Conservation (phyloP, 2,329 filamentous ascomycete genomes). For the Oidium heveae region DNA sequence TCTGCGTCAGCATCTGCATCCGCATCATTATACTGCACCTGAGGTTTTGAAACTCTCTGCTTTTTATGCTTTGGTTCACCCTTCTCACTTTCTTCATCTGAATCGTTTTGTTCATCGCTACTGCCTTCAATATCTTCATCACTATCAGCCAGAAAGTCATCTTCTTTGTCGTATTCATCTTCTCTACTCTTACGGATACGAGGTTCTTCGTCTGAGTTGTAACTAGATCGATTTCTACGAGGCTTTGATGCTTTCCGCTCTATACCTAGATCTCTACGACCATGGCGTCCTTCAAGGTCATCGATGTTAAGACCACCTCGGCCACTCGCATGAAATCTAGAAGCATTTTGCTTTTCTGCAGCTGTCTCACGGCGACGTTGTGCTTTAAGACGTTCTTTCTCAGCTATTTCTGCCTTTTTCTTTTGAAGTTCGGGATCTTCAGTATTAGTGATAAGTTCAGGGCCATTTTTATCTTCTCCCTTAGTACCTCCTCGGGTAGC, state of each 20-base stretch:
- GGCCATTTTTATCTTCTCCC: slow-evolving; percentile 27
- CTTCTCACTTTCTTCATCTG: slow-evolving; percentile 22
- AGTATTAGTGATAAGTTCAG: slow-evolving; percentile 43
- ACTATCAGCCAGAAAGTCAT: slow-evolving; percentile 53
- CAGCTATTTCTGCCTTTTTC: slow-evolving; percentile 45
- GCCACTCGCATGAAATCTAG: slow-evolving; percentile 17
- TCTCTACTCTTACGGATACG: slow-evolving; percentile 32
- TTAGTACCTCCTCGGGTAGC: slow-evolving; percentile 29
- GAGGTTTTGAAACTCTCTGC: slow-evolving; percentile 12
- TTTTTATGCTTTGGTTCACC: slow-evolving; percentile 13
- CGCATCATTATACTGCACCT: slow-evolving; percentile 21
- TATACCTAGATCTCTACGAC: slow-evolving; percentile 21
- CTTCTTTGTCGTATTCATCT: slow-evolving; percentile 57
- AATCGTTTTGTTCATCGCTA: slow-evolving; percentile 20
- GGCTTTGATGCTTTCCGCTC: slow-evolving; percentile 28
- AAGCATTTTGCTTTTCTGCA: slow-evolving; percentile 27
- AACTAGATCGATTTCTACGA: slow-evolving; percentile 33
- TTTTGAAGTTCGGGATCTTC: slow-evolving; percentile 54
- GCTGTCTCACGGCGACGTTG: slow-evolving; percentile 43
- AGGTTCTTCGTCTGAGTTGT: slow-evolving; percentile 54
- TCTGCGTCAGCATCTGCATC: slow-evolving; percentile 29
- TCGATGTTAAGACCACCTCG: slow-evolving; percentile 36
- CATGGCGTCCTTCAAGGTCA: slow-evolving; percentile 38
- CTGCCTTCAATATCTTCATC: slow-evolving; percentile 41
- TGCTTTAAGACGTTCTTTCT: slow-evolving; percentile 45